Evolutionary conservation across 1,284 basidiomycete genomes (phyloP), one percentile per base, ranked within the genome.

Genomic region (Cronartium ribicola): DNA sequence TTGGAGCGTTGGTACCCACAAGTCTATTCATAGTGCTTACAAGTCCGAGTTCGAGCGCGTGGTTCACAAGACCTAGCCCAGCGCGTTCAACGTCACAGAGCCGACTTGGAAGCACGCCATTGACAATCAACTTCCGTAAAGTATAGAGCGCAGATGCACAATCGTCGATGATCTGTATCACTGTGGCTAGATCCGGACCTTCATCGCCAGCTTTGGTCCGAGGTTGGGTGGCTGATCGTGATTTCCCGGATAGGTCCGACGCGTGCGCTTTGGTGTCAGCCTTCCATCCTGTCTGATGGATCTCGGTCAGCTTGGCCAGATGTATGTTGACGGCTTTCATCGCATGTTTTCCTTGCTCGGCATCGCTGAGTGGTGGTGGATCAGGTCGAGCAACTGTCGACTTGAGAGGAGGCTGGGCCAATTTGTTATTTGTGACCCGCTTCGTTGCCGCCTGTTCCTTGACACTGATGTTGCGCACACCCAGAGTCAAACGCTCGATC

Each of bases 31-130:
- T 14, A 8, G 40, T 39, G 37, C 70, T 40, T 60, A 72, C 70
- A 61, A 72, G 63, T 64, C 40, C 36, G 13, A 72, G 63, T 41
- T 72, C 70, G 39, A 72, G 62, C 5, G 63, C 70, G 63, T 72
- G 70, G 46, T 72, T 72, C 29, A 72, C 70, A 11, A 72, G 55
- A 20, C 62, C 70, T 36, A 72, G 40, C 66, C 70, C 70, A 40
- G 70, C 70, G 36, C 70, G 61, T 57, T 72, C 70, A n/a, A 66
- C 20, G 22, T 72, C 70, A 29, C 36, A 72, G 13, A 51, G 41
- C 37, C 59, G 51, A 11, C 20, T 66, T 11, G 7, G 11, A 39
- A 57, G 48, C 36, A 44, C 20, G 29, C 51, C 64, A 22, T 41
- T 64, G 17, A 51, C 63, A 41, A 29, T 14, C 13, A 72, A 46